These are phyloP conservation scores for Aureobasidium pullulans DNA, from an alignment of 2,329 filamentous ascomycete species.

Conservation along the genomic window DNA sequence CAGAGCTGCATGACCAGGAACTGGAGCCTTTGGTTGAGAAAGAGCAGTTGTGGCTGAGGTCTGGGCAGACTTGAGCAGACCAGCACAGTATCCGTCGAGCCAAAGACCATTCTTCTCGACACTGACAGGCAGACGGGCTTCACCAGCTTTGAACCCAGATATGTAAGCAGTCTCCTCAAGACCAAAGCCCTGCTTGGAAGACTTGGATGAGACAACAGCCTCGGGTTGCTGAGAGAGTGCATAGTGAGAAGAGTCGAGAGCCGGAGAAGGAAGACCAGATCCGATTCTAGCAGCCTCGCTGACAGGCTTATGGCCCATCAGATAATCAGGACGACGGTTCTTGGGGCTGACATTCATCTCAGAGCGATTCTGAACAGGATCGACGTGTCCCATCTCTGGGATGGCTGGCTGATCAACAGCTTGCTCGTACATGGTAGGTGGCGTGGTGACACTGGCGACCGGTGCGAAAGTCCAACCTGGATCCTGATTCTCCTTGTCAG, in stretches of 20 bases:
- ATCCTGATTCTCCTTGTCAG: constrained; percentile 19
- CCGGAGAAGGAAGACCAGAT: not conserved
- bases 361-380: constrained; percentile 14
- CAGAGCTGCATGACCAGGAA: not conserved
- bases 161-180: constrained; percentile 20
- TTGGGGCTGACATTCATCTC: constrained; percentile 16
- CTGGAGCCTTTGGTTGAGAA: not conserved
- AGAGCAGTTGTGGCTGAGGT: not conserved
- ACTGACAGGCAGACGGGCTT: constrained; percentile 23
- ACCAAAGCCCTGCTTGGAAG: not conserved
- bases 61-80: constrained; percentile 23
- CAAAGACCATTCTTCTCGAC: constrained; percentile 22
- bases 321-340: constrained; percentile 8
- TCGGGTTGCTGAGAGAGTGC: not conserved
- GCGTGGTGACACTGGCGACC: constrained; percentile 12
- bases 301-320: constrained; percentile 6
- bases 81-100: constrained; percentile 29
- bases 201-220: not conserved
- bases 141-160: constrained; percentile 26
- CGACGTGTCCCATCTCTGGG: not conserved
- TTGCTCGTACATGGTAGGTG: not conserved
- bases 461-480: constrained; percentile 18
- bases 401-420: not conserved
- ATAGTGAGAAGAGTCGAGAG: not conserved
- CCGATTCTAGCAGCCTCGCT: not conserved